Base-by-base conservation (phyloP, 106 monocot genomes). In the Dioscorea dumetorum region DNA sequence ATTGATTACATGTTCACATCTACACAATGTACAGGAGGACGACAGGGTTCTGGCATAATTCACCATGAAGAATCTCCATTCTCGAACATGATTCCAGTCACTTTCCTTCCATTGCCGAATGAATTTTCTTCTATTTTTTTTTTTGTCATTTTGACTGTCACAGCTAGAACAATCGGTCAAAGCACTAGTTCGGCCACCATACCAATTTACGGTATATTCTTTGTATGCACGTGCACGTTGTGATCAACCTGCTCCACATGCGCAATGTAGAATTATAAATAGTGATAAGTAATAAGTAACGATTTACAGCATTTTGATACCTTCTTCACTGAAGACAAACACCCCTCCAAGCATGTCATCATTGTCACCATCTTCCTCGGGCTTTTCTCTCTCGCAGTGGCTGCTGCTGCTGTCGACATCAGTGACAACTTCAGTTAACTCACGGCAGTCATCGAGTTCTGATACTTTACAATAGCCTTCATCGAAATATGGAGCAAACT, bases 251-350 rank as follows among this genome's bases (percentile, higher is more conserved):
- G 32, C 4, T 48, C 48, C 54, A 54, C 5, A 54, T 54, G 12
- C 17, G 17, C 17, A 12, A 54, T 14, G 15, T 1, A 19, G 1
- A 19, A 19, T 54, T 54, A 16, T 18, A 15, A 54, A 54, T 54
- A 54, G 15, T 54, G 54, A 16, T 0, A 54, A 10, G 54, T 19
- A 18, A 54, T 14, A 5, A 15, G 19, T 13, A 54, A 54, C 5
- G 13, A 54, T 12, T 16, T 54, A 54, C 15, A 5, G 15, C 54
- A 54, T 22, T 72, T 11, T 4, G 8, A 12, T 81, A 86, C 88
- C 91, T 80, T 90, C 94, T 83, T 91, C 91, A 58, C 82, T 79
- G 63, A 91, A 95, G 70, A 83, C 75, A 72, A 95, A 95, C 33
- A 95, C 85, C 49, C 85, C 85, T 35, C 85, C 95, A 57, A 88